Conservation (phyloP, 2,329 filamentous ascomycete genomes). For the Penicillium brevicompactum region DNA sequence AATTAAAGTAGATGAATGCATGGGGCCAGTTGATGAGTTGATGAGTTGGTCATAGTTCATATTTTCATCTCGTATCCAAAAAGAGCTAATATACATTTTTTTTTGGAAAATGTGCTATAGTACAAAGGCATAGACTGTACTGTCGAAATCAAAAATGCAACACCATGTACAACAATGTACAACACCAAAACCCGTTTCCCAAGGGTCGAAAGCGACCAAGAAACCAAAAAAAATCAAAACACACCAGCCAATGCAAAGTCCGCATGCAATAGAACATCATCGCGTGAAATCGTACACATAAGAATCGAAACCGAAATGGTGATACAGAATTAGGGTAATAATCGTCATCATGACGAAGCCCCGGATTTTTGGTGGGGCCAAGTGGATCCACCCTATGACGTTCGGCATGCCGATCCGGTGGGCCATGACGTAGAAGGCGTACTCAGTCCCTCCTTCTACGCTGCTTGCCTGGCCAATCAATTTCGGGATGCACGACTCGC, state of each 20-base stretch:
- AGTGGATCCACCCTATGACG: constrained; percentile 11
- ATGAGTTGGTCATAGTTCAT: not conserved
- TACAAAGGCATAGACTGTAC: constrained; percentile 11
- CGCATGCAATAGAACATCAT: constrained; percentile 21
- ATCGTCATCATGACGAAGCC: constrained; percentile 21
- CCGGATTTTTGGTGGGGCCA: constrained; percentile 3
- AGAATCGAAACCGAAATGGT: constrained; percentile 12
- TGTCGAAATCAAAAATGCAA: constrained; percentile 6
- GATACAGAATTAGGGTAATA: constrained; percentile 17
- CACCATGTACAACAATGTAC: constrained; percentile 12
- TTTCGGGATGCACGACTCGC: constrained; percentile 88
- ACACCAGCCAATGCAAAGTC: constrained; percentile 23
- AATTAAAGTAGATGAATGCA: not conserved
- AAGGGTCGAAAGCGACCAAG: not conserved
- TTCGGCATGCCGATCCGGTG: constrained; percentile 25
- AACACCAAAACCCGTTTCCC: constrained; percentile 7
- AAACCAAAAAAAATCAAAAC: not conserved
- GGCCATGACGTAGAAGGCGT: constrained; percentile 9
- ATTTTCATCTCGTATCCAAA: constrained; percentile 6
- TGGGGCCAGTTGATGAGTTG: not conserved
- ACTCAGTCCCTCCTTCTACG: constrained; percentile 40
- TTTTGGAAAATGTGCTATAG: constrained; percentile 10
- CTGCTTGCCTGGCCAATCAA: constrained; percentile 74
- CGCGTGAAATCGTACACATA: constrained; percentile 24
- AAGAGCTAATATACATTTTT: constrained; percentile 13